phyloP scores from a whole-genome alignment of 2,329 filamentous ascomycete genomes.

The Xylariaceae sp. region DNA sequence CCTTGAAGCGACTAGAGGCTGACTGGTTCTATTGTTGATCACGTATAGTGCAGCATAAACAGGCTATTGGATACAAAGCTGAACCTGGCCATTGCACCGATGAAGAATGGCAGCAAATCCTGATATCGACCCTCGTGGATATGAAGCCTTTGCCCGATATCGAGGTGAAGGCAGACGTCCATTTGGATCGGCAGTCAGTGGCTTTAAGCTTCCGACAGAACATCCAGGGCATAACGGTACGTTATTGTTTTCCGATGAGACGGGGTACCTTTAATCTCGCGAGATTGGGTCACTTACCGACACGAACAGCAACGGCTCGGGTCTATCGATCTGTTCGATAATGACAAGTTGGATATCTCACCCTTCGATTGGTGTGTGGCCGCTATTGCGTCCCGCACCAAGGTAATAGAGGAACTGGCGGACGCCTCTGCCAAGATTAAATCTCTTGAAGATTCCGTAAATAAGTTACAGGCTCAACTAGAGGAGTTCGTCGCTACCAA shows the following conservation, averaged over 20 bases:
- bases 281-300: slow-evolving; percentile 9
- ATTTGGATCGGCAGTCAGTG: slow-evolving; percentile 45
- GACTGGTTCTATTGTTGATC: slow-evolving; percentile 14
- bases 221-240: slow-evolving; percentile 62
- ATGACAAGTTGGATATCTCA: slow-evolving; percentile 52
- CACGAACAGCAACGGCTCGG: slow-evolving; percentile 60
- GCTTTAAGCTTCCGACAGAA: slow-evolving; percentile 60
- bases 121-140: slow-evolving; percentile 52
- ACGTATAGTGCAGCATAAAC: slow-evolving; percentile 51
- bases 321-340: slow-evolving; percentile 50
- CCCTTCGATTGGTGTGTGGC: slow-evolving; percentile 65
- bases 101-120: slow-evolving; percentile 61
- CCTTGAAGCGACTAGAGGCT: slow-evolving; percentile 14
- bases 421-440: slow-evolving; percentile 39
- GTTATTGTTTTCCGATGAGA: slow-evolving; percentile 24
- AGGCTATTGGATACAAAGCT: slow-evolving; percentile 46
- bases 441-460: slow-evolving; percentile 50
- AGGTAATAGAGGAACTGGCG: slow-evolving; percentile 40
- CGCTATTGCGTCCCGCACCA: slow-evolving; percentile 45
- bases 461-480: slow-evolving; percentile 56
- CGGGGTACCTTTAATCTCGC: neutral
- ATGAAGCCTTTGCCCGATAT: slow-evolving; percentile 46
- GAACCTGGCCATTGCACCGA: slow-evolving; percentile 50
- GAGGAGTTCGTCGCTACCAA: slow-evolving; percentile 63
- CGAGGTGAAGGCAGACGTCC: slow-evolving; percentile 54